Evolutionary conservation across 257 asterid genomes (phyloP), one percentile per base, ranked within the genome.

Genomic region (Solanum gracilifrons): DNA sequence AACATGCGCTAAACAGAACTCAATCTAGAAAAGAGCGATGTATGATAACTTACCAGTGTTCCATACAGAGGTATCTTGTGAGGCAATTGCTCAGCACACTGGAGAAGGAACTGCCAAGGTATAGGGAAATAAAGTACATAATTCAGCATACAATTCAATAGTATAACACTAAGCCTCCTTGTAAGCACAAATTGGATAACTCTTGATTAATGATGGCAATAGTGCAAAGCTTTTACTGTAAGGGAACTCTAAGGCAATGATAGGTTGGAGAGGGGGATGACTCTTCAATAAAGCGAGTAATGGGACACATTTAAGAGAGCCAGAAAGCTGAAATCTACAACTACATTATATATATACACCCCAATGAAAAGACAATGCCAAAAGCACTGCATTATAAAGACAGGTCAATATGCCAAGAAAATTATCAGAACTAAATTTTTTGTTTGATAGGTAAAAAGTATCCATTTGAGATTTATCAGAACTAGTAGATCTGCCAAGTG

Each of bases 61-160:
- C 98, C 99, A 86, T 97, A 97, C 66, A 96, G 89, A 68, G 99
- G 98, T 85, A 93, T 91, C 94, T 97, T 97, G 95, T 97, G 99
- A 86, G 99, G 99, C 93, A 97, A 91, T 92, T 96, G 97, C 90
- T 96, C 99, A 35, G 98, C 98, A 89, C 99, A 96, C 91, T 96
- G 93, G 86, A 97, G 95, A 88, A 97, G 96, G 92, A 94, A 95
- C 99, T 96, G 96, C 96, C 88, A 87, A 9, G 62, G 87, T 58
- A 25, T 33, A 64, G 60, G 68, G 82, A 82, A 83, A 87, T 23
- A 82, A 80, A 87, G 86, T 7, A 71, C 32, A 83, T 55, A 90
- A 86, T 39, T 75, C 51, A 88, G 83, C 80, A 89, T 23, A 41
- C 77, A 87, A 39, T 31, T 41, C 84, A 15, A 29, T 46, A 43